Evolutionary conservation across 2,329 filamentous ascomycete genomes (phyloP), one percentile per base, ranked within the genome.

Genomic region (Arthrocladium fulminans): DNA sequence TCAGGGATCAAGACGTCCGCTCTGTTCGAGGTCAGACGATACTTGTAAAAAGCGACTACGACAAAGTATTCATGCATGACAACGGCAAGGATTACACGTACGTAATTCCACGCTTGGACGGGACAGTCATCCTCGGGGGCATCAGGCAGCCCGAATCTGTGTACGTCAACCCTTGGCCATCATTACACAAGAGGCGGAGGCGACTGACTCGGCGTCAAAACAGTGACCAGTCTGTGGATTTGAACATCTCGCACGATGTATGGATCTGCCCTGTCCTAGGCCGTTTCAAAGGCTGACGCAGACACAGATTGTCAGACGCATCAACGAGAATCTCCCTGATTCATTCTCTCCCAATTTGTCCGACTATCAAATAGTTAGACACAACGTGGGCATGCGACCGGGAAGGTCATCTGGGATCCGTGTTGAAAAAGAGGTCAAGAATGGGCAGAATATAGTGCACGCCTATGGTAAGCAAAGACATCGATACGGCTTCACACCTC

Each of bases 381-480:
- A 62, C 44, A 57, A 57, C 27, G 58, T 60, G 5, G 60, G 60
- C 3, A 52, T 62, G n/a, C 48, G 55, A 17, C 59, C 59, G 10
- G 47, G 39, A 15, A 45, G 54, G 17, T 45, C 49, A 22, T 51
- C 51, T 13, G 60, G 60, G 5, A 48, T 61, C 12, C 50, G 60
- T 20, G 47, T 62, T 1, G 60, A 62, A 45, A 61, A 60, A 47
- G 58, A 62, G 29, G 41, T 60, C 7, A 6, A 59, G 2, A 46
- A 55, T 48, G 59, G 59, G 2, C 54, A 61, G 46, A 62, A 62
- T 39, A 52, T 63, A 13, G 56, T 63, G 5, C 60, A 63, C 48
- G 59, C 59, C 4, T 63, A 63, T 35, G 60, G 59, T 43, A 50
- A 51, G 12, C 13, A 7, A 7, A 29, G 27, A 29, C 27, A 29